Evolutionary conservation across 192 early-diverging fungal species (phyloP).

Genomic region (Dissophora globulifera): DNA sequence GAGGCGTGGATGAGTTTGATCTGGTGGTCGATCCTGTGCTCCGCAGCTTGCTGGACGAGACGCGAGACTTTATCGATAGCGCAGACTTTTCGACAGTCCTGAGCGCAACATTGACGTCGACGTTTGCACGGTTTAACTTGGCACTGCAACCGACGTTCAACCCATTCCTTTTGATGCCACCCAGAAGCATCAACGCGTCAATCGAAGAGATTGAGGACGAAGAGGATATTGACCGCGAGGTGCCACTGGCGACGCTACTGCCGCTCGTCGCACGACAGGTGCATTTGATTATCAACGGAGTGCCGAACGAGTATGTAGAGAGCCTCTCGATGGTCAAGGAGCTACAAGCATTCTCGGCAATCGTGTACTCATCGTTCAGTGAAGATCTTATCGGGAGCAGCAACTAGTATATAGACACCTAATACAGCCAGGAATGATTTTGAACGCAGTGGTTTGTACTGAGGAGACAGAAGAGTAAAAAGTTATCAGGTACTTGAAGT

Average conservation of each 20-base stretch:
- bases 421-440: background rate
- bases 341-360: constrained; percentile 79
- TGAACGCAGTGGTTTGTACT: too few species aligned
- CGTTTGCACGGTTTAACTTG: constrained; percentile 56
- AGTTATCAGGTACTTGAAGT: too few species aligned
- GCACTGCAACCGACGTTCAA: constrained; percentile 53
- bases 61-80: constrained; percentile 87
- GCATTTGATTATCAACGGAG: constrained; percentile 77
- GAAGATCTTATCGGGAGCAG: constrained; percentile 13
- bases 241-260: constrained; percentile 71
- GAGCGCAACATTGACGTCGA: constrained; percentile 49
- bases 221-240: constrained; percentile 41
- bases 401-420: background rate
- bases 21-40: constrained; percentile 70
- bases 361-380: constrained; percentile 78
- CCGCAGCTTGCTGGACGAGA: constrained; percentile 83
- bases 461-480: too few species aligned
- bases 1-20: constrained; percentile 56
- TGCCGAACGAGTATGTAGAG: constrained; percentile 79
- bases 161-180: constrained; percentile 34
- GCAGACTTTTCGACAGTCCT: constrained; percentile 61
- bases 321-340: constrained; percentile 75
- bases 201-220: constrained; percentile 71
- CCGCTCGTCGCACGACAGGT: constrained; percentile 74
- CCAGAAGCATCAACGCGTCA: background rate